Evolutionary conservation across 495 filamentous ascomycete species (phyloP), one percentile per base, ranked within the genome.

Genomic region (Podospora pseudocomata): DNA sequence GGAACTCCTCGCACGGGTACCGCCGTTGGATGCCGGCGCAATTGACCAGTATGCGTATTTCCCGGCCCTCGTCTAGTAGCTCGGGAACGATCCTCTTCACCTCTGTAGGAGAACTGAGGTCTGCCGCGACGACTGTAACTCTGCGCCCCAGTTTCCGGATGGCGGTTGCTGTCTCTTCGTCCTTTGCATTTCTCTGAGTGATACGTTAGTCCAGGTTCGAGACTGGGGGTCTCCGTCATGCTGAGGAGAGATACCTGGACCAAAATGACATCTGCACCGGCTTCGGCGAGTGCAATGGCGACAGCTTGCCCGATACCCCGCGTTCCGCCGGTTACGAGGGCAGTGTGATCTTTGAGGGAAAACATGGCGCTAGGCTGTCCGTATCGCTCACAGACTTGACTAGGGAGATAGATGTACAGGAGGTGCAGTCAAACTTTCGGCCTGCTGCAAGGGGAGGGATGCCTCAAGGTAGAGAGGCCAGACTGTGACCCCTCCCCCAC

Each of bases 241-340:
- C 23, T 23, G 23, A 23, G 23, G 23, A 23, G 23, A 60, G 74
- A 64, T 70, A 86, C 86, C 79, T 88, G 86, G 23, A 95, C 81
- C 44, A 96, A 82, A 49, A 96, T 79, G 66, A 94, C 83, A 76
- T 96, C 91, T 68, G 92, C 92, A 56, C 92, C 92, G 63, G 90
- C 91, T 80, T 95, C 91, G 44, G 93, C 92, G 13, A 93, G 77
- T 3, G 89, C 92, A 67, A 96, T 75, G 56, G 91, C 91, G 80
- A 96, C 94, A 13, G 91, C 86, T 75, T 91, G 88, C 18, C 94
- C 94, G 63, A 97, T 96, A 26, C 94, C 94, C 64, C 94, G 83
- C 18, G 92, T 95, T 63, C 92, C 92, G 30, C 94, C 94, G 0
- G 94, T 97, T 39, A 97, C 83, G 60, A 97, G 78, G 44, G 94